Evolutionary conservation across 768 basidiomycete genomes (phyloP), one percentile per base, ranked within the genome.

Genomic region (Collybia sp.): DNA sequence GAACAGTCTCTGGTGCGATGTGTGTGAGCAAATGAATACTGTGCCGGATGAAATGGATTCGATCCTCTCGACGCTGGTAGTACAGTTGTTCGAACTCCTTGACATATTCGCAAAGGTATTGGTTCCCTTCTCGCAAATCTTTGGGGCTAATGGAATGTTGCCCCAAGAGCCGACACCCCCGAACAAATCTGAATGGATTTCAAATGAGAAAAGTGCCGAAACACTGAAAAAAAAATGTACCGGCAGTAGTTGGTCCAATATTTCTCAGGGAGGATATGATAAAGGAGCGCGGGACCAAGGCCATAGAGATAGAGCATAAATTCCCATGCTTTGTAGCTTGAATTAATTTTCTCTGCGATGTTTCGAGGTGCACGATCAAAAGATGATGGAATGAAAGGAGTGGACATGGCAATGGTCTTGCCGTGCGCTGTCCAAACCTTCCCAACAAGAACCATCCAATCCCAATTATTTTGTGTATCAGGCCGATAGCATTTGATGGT

Each of bases 301-400:
- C 57, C 51, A 40, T 46, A 61, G 13, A 65, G 20, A 18, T 60
- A 65, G 15, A 54, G 38, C 5, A 49, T 40, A 31, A 40, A 64
- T 46, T 66, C 65, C 32, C 50, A 52, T 5, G 56, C 57, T 35
- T 66, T 66, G 47, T 62, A 67, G 4, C 62, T 58, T 18, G 54
- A 58, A 18, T 52, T 56, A 13, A 65, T 52, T 38, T 66, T 65
- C 40, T 63, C 49, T 9, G 57, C 56, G 32, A 55, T 55, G 42
- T 67, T 64, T 0, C 58, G 53, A 10, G 65, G 66, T 10, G 64
- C 47, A 1, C 50, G 43, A 36, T 58, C 51, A 50, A 62, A 64
- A 1, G 56, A 60, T 1, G 41, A 45, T 3, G 41, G 54, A 13
- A 49, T 34, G 39, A 42, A 44, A 2, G 18, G 39, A 13, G 41